A percentile compares a stretch with the other conserved stretches of the same genome.
phyloP scores from a whole-genome alignment of 352 stramenopile species.

The Phytopythium helicoides region DNA sequence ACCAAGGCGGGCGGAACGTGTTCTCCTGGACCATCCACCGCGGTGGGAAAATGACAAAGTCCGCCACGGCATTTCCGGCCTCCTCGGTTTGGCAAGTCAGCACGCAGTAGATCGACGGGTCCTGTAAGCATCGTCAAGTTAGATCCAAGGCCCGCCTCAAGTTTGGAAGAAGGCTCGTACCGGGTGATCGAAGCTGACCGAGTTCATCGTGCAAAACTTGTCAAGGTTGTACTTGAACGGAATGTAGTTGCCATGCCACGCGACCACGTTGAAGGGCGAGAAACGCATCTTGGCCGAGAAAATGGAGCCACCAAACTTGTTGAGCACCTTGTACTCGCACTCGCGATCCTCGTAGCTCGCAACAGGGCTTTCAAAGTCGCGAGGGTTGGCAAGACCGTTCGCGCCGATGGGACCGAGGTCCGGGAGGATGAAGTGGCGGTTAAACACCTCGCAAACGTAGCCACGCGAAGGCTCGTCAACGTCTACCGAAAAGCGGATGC shows the following conservation, averaged over 20 bases:
- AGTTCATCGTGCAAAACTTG: slow-evolving; percentile 96
- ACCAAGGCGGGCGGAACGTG: slow-evolving; percentile 92
- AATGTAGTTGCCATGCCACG: slow-evolving; percentile 98
- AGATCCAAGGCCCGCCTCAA: no score
- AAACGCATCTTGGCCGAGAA: slow-evolving; percentile 85
- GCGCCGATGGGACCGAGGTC: slow-evolving; percentile 95
- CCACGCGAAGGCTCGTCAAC: slow-evolving; percentile 83
- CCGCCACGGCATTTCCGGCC: slow-evolving; percentile 90
- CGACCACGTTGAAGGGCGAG: slow-evolving; percentile 96
- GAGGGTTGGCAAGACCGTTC: slow-evolving; percentile 95
- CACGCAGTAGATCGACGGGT: slow-evolving; percentile 97
- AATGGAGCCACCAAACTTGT: slow-evolving; percentile 81
- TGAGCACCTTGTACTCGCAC: slow-evolving; percentile 63
- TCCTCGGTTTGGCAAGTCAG: slow-evolving; percentile 94
- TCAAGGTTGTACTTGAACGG: slow-evolving; percentile 97
- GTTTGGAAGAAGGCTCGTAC: slow-evolving; percentile 10
- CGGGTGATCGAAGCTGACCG: slow-evolving; percentile 95
- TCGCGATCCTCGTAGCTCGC: slow-evolving; percentile 90
- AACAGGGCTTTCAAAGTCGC: slow-evolving; percentile 93
- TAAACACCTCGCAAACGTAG: slow-evolving; percentile 96
- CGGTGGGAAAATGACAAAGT: slow-evolving; percentile 98
- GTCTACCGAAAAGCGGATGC: slow-evolving; percentile 93
- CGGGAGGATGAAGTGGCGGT: slow-evolving; percentile 94
- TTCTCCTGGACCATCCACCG: slow-evolving; percentile 95
- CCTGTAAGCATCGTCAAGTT: slow-evolving; percentile 27